These are phyloP conservation scores for Gloeostereum incarnatum DNA, from an alignment of 768 basidiomycete genomes.

Conservation along the genomic window DNA sequence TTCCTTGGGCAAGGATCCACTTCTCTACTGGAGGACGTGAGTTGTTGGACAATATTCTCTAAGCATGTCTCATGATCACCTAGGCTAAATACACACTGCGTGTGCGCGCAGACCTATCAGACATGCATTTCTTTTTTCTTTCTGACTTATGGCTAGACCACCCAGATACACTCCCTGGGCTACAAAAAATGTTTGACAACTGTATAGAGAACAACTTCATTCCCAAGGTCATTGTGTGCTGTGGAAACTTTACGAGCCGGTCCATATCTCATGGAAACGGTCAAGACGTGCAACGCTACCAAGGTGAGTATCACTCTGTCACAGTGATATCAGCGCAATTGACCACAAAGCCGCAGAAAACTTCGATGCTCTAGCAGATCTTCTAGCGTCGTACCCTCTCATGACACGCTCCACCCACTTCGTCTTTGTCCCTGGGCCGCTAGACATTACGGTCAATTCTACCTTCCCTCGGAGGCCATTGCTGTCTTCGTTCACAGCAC, in stretches of 20 bases:
- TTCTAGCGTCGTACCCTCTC: conserved; percentile 72
- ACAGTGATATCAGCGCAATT: conserved; percentile 2
- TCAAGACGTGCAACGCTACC: conserved; percentile 74
- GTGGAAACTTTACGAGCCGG: conserved; percentile 89
- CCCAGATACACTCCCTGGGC: conserved; percentile 67
- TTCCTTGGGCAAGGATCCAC: conserved; percentile 94
- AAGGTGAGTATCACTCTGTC: conserved; percentile 41
- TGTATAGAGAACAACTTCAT: conserved; percentile 82
- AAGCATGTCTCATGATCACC: conserved; percentile 2
- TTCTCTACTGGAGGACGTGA: conserved; percentile 83
- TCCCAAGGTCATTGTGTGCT: conserved; percentile 84
- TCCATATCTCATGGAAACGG: conserved; percentile 74
- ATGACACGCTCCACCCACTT: conserved; percentile 81
- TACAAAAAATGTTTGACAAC: conserved; percentile 83
- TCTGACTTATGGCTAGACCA: conserved; percentile 97
- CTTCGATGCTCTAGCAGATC: conserved; percentile 79
- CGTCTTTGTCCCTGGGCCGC: conserved; percentile 89
- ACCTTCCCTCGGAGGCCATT: conserved; percentile 77
- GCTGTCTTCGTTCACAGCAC: conserved; percentile 62
- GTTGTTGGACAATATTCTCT: conserved; percentile 13
- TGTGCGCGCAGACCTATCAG: conserved; percentile 58
- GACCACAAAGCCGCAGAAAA: conserved; percentile 41
- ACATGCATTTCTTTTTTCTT: conserved; percentile 84
- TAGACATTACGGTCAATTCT: conserved; percentile 78
- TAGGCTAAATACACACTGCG: conserved; percentile 57